Evolutionary conservation across 2,329 filamentous ascomycete species (phyloP).

Genomic region (Fusarium sp.): DNA sequence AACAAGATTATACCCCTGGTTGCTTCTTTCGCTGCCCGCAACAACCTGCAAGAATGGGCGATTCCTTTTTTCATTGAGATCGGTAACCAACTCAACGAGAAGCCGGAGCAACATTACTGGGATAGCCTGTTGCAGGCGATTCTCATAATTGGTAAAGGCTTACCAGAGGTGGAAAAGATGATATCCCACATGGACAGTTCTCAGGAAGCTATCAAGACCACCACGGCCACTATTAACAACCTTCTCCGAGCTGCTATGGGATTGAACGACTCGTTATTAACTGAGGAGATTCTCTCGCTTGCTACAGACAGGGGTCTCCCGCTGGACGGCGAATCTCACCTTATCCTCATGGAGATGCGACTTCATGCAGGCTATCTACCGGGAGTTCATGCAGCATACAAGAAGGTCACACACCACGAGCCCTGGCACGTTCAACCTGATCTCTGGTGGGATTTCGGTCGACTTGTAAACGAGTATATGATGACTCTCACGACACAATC

Average conservation of each 20-base stretch:
- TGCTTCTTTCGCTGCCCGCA: conserved; percentile 64
- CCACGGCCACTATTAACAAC: conserved; percentile 77
- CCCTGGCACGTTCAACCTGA: conserved; percentile 55
- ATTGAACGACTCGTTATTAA: conserved; percentile 73
- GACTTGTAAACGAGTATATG: conserved; percentile 75
- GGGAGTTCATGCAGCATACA: conserved; percentile 72
- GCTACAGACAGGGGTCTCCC: conserved; percentile 70
- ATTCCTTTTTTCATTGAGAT: conserved; percentile 64
- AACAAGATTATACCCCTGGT: conserved; percentile 42
- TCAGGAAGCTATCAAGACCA: conserved; percentile 60
- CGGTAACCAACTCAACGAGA: conserved; percentile 53
- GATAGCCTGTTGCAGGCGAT: conserved; percentile 79
- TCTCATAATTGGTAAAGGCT: conserved; percentile 70
- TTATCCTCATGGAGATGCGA: conserved; percentile 79
- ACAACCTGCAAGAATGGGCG: conserved; percentile 68
- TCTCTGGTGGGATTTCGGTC: conserved; percentile 59
- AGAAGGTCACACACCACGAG: conserved; percentile 48
- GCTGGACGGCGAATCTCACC: conserved; percentile 73
- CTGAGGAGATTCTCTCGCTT: conserved; percentile 76
- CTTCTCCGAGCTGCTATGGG: conserved; percentile 77
- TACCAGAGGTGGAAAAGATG: conserved; percentile 59
- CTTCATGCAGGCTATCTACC: conserved; percentile 76
- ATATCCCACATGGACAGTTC: conserved; percentile 77
- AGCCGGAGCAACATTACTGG: conserved; percentile 66
- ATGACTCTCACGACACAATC: conserved; percentile 69